Conservation (phyloP, 352 stramenopile genomes). For the Pythium aristosporum region DNA sequence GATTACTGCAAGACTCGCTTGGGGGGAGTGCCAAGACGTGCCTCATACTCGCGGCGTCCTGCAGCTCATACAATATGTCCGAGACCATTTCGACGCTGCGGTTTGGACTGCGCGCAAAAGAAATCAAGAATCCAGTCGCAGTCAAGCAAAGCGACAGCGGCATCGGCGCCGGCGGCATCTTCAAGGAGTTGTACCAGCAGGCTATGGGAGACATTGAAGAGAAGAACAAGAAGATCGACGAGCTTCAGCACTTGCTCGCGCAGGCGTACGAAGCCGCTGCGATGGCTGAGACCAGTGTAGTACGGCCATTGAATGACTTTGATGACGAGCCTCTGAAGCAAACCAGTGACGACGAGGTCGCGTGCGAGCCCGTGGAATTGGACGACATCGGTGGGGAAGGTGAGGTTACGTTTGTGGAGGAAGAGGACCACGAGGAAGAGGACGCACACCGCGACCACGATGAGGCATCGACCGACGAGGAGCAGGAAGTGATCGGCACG, state of each 20-base stretch:
- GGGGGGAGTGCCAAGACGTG: conserved; percentile 93
- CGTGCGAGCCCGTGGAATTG: conserved; percentile 1
- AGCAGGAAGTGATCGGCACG: conserved; percentile 8
- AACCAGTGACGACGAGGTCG: not conserved
- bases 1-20: conserved; percentile 86
- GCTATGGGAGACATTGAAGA: conserved; percentile 64
- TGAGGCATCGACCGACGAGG: not conserved
- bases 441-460: not conserved
- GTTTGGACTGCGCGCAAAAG: conserved; percentile 71
- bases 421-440: conserved; percentile 6
- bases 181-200: conserved; percentile 72
- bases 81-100: conserved; percentile 80
- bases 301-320: not conserved
- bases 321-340: not conserved
- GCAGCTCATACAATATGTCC: conserved; percentile 75
- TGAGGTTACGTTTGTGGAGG: not conserved
- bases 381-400: not conserved
- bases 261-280: conserved; percentile 39
- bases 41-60: conserved; percentile 93
- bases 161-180: conserved; percentile 34
- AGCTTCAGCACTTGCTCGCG: conserved; percentile 49
- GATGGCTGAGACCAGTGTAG: not conserved
- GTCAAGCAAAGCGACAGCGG: conserved; percentile 36
- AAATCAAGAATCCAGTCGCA: conserved; percentile 75
- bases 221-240: conserved; percentile 70